Evolutionary conservation across 768 basidiomycete species (phyloP), one percentile per base, ranked within the genome.

Genomic region (Leccinum arenicola): DNA sequence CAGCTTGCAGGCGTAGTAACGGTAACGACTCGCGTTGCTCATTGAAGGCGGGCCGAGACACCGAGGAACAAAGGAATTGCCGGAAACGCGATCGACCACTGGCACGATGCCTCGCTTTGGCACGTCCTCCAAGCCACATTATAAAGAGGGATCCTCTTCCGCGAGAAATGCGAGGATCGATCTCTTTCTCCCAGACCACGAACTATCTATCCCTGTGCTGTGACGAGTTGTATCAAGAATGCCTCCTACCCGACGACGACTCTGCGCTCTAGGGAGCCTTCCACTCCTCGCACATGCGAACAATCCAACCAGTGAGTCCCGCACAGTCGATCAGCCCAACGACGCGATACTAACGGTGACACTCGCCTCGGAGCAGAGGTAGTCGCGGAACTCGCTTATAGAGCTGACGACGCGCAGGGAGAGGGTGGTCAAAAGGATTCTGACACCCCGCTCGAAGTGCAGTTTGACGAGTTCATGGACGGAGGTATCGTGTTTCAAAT

Each of bases 331-430:
- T 48, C 29, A 0, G 10, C 35, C 25, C 10, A 19, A 19, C 4
- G 8, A 12, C 0, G 19, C 19, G 38, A 47, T 21, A 36, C 36
- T 36, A 54, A 17, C n/a, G 12, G 47, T 12, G 8, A 8, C 11
- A 31, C 19, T 4, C 40, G 38, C 52, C 31, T 6, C 50, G 50
- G 61, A 52, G 29, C 57, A 70, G 70, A 67, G 43, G 66, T 70
- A 6, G 59, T 70, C 54, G 65, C 68, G 12, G 69, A 70, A 50
- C 61, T 70, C 17, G 69, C 69, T 15, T 70, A 68, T 31, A 63
- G 64, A 27, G 31, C 64, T 17, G 68, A 70, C 21, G 27, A 57
- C 10, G 29, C 14, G 27, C 50, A 10, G 38, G 38, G 3, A 8
- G 56, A 54, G 6, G 36, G 31, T 1, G 19, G 12, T 14, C 53